These are phyloP conservation scores for Termitomyces sp. DNA, from an alignment of 768 basidiomycete species.

Conservation along the genomic window DNA sequence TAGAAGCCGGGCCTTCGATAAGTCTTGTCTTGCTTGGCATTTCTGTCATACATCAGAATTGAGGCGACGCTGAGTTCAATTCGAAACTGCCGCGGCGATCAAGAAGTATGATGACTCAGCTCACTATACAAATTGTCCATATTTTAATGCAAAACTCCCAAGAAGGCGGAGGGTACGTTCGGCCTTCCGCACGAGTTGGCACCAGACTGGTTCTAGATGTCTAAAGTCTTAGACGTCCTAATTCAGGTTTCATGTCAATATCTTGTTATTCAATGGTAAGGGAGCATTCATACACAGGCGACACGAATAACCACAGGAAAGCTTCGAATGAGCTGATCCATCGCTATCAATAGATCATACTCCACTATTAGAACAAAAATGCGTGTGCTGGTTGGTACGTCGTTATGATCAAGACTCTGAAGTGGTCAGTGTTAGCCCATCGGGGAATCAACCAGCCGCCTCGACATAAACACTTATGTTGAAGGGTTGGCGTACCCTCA, in stretches of 20 bases:
- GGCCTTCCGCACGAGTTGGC: neutral
- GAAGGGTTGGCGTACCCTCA: too few species aligned
- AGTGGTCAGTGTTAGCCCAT: too few species aligned
- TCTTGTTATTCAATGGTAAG: neutral
- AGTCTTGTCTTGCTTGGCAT: neutral
- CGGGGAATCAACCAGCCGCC: too few species aligned
- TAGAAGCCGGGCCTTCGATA: neutral
- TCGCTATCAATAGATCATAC: neutral
- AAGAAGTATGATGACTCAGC: neutral
- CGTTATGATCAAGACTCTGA: too few species aligned
- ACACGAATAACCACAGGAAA: neutral
- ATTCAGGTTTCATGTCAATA: too few species aligned
- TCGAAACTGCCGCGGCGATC: neutral
- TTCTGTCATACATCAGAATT: neutral
- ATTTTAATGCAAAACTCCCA: neutral
- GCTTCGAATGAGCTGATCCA: neutral
- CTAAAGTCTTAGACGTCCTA: neutral
- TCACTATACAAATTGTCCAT: neutral
- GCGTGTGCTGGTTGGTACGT: neutral
- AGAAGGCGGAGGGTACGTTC: neutral
- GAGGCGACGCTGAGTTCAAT: neutral
- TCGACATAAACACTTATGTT: too few species aligned
- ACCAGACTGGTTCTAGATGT: neutral
- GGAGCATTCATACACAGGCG: neutral
- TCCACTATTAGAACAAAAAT: neutral